Percentiles rank a stretch among this genome's conserved stretches.
These are phyloP conservation scores for Torulaspora microellipsoides DNA, from an alignment of 805 yeast species.

Conservation along the genomic window DNA sequence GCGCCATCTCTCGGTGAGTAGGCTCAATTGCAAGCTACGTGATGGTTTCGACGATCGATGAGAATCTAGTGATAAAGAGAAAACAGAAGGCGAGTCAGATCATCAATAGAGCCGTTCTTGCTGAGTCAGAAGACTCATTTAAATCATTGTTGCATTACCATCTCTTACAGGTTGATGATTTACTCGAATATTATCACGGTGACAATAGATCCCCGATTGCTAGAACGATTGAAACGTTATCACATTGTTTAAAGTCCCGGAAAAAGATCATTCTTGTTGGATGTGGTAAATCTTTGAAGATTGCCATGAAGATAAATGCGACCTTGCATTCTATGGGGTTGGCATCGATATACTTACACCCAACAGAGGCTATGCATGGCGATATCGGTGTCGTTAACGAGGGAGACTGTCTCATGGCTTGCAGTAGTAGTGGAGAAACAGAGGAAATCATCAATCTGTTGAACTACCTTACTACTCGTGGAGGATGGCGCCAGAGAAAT, in stretches of 20 bases:
- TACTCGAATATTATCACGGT: constrained; percentile 13
- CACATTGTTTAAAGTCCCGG: constrained; percentile 36
- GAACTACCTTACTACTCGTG: constrained; percentile 9
- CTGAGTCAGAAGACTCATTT: constrained; percentile 8
- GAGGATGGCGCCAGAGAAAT: constrained; percentile 2
- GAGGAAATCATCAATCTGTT: constrained; percentile 56
- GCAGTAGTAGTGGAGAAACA: constrained; percentile 78
- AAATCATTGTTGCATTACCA: constrained; percentile 17
- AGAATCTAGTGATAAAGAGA: no score
- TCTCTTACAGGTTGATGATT: constrained; percentile 17
- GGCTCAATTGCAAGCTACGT: no score
- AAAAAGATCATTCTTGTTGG: constrained; percentile 78
- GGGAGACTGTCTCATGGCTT: constrained; percentile 51
- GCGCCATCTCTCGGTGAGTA: no score
- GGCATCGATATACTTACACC: constrained; percentile 65
- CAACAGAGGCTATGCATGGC: constrained; percentile 86
- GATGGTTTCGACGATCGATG: no score
- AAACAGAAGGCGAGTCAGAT: no score
- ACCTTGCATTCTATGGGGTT: constrained; percentile 77
- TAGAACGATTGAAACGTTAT: constrained; percentile 4
- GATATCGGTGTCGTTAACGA: constrained; percentile 70
- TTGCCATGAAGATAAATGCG: constrained; percentile 73
- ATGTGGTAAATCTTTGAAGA: constrained; percentile 79
- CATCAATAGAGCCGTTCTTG: neutral
- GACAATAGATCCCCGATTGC: neutral